phyloP scores from a whole-genome alignment of 2,329 filamentous ascomycete genomes.

The Capronia americana region DNA sequence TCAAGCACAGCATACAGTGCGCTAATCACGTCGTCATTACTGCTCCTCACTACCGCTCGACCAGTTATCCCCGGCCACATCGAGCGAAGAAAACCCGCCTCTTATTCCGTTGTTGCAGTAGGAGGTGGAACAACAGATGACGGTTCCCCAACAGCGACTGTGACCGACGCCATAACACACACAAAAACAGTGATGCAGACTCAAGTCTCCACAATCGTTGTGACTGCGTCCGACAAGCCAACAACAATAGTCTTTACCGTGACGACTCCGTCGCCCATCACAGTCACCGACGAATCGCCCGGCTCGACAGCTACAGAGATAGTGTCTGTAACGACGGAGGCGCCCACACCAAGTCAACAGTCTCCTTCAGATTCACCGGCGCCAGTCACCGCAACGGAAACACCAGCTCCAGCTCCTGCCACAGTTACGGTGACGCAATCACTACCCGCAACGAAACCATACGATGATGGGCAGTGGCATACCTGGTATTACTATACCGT shows the following conservation, averaged over 20 bases:
- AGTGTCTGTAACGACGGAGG: conserved; percentile 6
- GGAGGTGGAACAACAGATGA: conserved; percentile 42
- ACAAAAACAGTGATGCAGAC: conserved; percentile 40
- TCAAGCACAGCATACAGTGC: conserved; percentile 8
- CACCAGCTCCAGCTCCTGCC: conserved; percentile 15
- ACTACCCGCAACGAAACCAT: conserved; percentile 35
- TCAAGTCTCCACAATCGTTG: conserved; percentile 41
- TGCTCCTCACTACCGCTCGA: conserved; percentile 27
- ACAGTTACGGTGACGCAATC: conserved; percentile 37
- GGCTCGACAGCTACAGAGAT: conserved; percentile 25
- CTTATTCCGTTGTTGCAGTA: conserved; percentile 46
- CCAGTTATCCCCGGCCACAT: conserved; percentile 22
- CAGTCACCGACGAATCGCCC: conserved; percentile 30
- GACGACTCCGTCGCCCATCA: conserved; percentile 31
- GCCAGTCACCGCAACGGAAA: conserved; percentile 3
- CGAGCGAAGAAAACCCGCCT: conserved; percentile 34
- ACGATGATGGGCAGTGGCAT: conserved; percentile 44
- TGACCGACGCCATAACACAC: conserved; percentile 41
- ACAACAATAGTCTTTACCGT: conserved; percentile 37
- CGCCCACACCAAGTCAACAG: conserved; percentile 1
- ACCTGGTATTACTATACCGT: conserved; percentile 41
- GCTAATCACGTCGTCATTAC: conserved; percentile 24
- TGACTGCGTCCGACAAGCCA: conserved; percentile 36
- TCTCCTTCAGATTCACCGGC: neutral
- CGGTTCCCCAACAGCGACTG: conserved; percentile 32